phyloP scores from a whole-genome alignment of 2,329 filamentous ascomycete genomes.

The Polychaeton citri region DNA sequence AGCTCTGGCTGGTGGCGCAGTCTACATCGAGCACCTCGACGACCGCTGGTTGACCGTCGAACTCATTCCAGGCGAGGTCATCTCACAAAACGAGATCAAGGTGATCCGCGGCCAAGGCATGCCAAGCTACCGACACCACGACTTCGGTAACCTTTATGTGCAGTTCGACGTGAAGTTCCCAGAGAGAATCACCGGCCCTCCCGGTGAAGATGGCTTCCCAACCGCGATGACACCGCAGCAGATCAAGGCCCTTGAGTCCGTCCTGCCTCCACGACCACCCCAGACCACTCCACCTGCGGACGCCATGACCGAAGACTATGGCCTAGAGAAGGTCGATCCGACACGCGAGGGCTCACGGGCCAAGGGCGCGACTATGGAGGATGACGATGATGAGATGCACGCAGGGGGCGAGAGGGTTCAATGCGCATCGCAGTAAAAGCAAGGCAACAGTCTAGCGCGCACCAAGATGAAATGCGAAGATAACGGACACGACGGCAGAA shows the following conservation, averaged over 20 bases:
- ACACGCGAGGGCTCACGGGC: conserved; percentile 50
- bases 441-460: too few species aligned
- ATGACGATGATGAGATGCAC: conserved; percentile 49
- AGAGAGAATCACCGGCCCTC: conserved; percentile 31
- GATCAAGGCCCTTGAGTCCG: conserved; percentile 66
- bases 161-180: conserved; percentile 98
- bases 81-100: conserved; percentile 80
- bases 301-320: conserved; percentile 81
- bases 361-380: conserved; percentile 46
- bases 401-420: conserved; percentile 64
- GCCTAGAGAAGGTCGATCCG: conserved; percentile 71
- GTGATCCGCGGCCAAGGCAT: conserved; percentile 94
- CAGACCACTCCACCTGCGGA: conserved; percentile 60
- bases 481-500: too few species aligned
- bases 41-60: conserved; percentile 93
- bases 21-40: conserved; percentile 92
- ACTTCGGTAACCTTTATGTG: conserved; percentile 91
- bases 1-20: conserved; percentile 77
- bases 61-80: conserved; percentile 87
- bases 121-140: conserved; percentile 90
- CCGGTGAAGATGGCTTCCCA: conserved; percentile 26
- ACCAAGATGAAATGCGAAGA: too few species aligned
- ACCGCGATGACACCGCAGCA: conserved; percentile 44
- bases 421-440: conserved; percentile 77
- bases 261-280: conserved; percentile 61